Base-by-base conservation (phyloP, 129 eudicot genomes). In the Arctium minus region DNA sequence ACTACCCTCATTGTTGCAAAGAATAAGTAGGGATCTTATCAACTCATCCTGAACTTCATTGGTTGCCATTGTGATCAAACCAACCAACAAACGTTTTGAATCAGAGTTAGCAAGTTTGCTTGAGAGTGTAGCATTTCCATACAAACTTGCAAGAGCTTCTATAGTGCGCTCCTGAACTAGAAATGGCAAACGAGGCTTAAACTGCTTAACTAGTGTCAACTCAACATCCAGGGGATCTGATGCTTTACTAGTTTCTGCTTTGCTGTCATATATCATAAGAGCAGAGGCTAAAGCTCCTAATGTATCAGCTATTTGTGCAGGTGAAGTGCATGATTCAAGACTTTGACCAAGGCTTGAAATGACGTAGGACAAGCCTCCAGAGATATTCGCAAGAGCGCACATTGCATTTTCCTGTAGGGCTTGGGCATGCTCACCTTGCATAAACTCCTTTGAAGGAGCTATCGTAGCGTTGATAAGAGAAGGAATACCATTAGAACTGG, bases 381-480 rank as follows among this genome's bases (percentile, higher is more conserved):
- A 96, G 79, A 96, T 93, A 86, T 96, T 93, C 38, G 99, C 99
- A 86, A 96, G 97, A 72, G 99, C 99, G 86, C 99, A 91, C 99
- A 96, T 93, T 48, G 99, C 99, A 85, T 96, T 93, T 87, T 96
- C 99, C 71, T 96, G 99, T 90, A 96, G 85, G 65, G 99, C 99
- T 89, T 96, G 99, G 35, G 99, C 99, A 85, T 90, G 85, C 80
- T 93, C 98, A 30, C 99, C 99, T 89, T 93, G 99, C 99, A 96
- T 96, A 74, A 86, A 93, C 86, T 96, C 99, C 85, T 96, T 96
- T 18, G 99, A 96, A 85, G 99, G 99, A 80, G 99, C 99, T 79
- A 96, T 96, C 42, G 99, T 96, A 3, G 98, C 99, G 90, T 96
- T 96, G 79, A 96, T 96, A 69, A 96, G 85, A 81, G 92, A 91